These are phyloP conservation scores for Fusarium tupiense DNA, from an alignment of 2,329 filamentous ascomycete genomes.

Conservation along the genomic window DNA sequence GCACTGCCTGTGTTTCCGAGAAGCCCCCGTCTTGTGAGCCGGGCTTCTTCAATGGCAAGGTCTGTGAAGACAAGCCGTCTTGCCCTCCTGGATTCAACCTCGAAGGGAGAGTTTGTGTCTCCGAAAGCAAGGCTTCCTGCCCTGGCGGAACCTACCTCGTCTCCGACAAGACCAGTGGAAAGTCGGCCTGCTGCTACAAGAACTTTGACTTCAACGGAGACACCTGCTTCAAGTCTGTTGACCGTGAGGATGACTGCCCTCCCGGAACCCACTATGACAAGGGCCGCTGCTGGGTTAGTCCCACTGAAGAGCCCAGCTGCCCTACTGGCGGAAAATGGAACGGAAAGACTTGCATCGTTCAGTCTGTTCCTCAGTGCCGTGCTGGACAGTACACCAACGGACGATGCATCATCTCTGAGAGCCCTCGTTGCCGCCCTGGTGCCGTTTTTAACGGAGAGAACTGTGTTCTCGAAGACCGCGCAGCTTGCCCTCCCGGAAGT, in stretches of 20 bases:
- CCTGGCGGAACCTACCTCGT: not conserved
- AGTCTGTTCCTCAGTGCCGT: not conserved
- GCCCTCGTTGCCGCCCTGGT: not conserved
- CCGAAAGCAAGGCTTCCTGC: not conserved
- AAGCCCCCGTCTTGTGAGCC: constrained; percentile 5
- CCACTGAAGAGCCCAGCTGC: not conserved
- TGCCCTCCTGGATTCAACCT: constrained; percentile 4
- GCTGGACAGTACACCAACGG: not conserved
- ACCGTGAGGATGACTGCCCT: not conserved
- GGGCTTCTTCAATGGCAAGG: constrained; percentile 18
- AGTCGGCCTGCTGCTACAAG: not conserved
- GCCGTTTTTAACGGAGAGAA: not conserved
- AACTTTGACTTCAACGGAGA: not conserved
- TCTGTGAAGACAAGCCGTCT: constrained; percentile 16
- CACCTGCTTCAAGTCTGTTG: not conserved
- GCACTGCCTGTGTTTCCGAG: constrained; percentile 1
- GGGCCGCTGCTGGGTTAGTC: not conserved
- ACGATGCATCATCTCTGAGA: not conserved
- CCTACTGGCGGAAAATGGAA: not conserved
- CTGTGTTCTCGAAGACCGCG: not conserved
- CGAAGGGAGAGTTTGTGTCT: not conserved
- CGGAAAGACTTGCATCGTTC: not conserved
- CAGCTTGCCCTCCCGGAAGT: not conserved
- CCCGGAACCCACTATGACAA: not conserved
- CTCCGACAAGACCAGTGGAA: not conserved